phyloP scores from a whole-genome alignment of 2,329 filamentous ascomycete genomes.

The Ophioceras dolichostomum region DNA sequence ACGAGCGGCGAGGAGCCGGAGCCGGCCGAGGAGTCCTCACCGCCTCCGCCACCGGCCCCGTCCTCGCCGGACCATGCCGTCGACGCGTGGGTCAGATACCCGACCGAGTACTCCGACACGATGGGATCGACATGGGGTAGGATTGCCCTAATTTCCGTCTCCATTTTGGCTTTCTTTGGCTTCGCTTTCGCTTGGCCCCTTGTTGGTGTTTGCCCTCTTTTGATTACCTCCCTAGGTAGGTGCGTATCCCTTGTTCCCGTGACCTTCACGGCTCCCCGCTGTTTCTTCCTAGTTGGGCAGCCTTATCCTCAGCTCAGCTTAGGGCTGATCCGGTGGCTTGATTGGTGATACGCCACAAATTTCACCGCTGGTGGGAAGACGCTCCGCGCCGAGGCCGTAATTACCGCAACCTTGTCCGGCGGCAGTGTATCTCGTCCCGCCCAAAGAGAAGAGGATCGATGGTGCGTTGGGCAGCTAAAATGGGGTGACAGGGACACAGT shows the following conservation, averaged over 20 bases:
- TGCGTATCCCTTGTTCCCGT: background rate
- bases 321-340: too few species aligned
- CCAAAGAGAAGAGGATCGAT: background rate
- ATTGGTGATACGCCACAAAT: too few species aligned
- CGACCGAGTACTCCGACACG: conserved; percentile 83
- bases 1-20: conserved; percentile 62
- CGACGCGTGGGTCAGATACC: conserved; percentile 89
- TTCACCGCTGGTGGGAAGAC: background rate
- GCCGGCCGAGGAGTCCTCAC: background rate
- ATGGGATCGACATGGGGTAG: conserved; percentile 82
- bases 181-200: background rate
- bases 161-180: conserved; percentile 41
- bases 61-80: conserved; percentile 64
- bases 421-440: background rate
- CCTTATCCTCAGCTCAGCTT: too few species aligned
- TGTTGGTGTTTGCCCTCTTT: too few species aligned
- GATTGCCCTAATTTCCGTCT: conserved; percentile 73
- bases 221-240: background rate
- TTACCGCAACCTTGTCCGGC: background rate
- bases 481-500: too few species aligned
- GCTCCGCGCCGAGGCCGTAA: too few species aligned
- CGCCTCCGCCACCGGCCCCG: too few species aligned
- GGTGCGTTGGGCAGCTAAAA: background rate
- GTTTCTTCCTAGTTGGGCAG: too few species aligned
- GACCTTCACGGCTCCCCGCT: too few species aligned